Base-by-base conservation (phyloP, 1,139 yeast species). In the Saccharomyces pastorianus region DNA sequence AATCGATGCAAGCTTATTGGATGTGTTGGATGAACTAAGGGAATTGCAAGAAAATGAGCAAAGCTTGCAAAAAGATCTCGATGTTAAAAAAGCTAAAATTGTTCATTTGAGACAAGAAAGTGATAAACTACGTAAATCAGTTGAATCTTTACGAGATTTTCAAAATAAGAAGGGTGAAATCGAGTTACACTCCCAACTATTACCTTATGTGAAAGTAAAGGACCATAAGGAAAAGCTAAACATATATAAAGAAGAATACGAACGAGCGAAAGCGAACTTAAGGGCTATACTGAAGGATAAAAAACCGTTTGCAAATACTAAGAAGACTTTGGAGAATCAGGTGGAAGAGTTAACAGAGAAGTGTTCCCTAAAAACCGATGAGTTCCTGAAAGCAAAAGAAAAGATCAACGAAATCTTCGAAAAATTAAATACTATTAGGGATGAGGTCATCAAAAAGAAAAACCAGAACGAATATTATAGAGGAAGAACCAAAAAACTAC, bases 151-250 rank as follows among this genome's bases (percentile, higher is more conserved):
- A 46, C 65, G 69, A 51, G 67, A 64, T 25, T 71, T 66, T 47
- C 68, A 68, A 51, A 59, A 60, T 34, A 71, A 68, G 53, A 63
- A 76, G 32, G 63, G 69, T 42, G 79, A 81, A 49, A 70, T 84
- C 8, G 75, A 74, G 11, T 67, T 73, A 47, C 84, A 84, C 64
- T 71, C 73, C 52, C 74, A 75, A 58, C 69, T 84, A 42, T 66
- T 84, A 41, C 90, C 90, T 0, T 84, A 82, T 66, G 88, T 84
- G 0, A 76, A 78, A 56, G 70, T 81, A 2, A 79, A 81, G 51
- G 85, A 82, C 53, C 73, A 78, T 56, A 82, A 78, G 57, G 69
- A 64, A n/a, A 72, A 72, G 53, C 73, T 75, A 50, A 70, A 73
- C 32, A 65, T 66, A 13, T 70, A 77, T 51, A 81, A 79, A 61